These are phyloP conservation scores for Trichoderma hamatum DNA, from an alignment of 2,329 filamentous ascomycete species.

Conservation along the genomic window DNA sequence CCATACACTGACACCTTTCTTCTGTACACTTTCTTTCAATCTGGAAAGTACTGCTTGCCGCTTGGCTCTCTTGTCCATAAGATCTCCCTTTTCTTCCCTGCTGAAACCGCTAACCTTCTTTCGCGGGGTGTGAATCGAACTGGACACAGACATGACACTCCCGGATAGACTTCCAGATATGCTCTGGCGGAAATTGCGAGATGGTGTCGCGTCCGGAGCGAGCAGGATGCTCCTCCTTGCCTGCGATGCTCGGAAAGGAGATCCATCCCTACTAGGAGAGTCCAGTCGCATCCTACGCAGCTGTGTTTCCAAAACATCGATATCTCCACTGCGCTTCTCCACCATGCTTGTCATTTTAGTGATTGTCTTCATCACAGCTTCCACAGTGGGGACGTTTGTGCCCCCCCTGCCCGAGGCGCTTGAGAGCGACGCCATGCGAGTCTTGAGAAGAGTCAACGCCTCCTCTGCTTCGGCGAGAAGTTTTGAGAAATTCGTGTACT, in stretches of 20 bases:
- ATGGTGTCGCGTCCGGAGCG: slow-evolving; percentile 49
- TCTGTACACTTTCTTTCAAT: slow-evolving; percentile 53
- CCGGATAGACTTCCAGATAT: slow-evolving; percentile 40
- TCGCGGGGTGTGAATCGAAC: slow-evolving; percentile 50
- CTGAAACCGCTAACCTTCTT: slow-evolving; percentile 67
- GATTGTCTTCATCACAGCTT: slow-evolving; percentile 90
- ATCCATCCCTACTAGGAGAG: slow-evolving; percentile 49
- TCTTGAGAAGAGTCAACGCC: slow-evolving; percentile 74
- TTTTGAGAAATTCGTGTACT: slow-evolving; percentile 74
- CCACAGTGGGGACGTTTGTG: slow-evolving; percentile 75
- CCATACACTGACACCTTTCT: slow-evolving; percentile 55
- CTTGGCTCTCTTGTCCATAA: slow-evolving; percentile 58
- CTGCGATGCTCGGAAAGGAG: slow-evolving; percentile 46
- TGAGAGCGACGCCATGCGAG: slow-evolving; percentile 68
- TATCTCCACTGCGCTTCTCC: slow-evolving; percentile 86
- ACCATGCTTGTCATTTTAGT: slow-evolving; percentile 90
- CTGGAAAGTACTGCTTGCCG: slow-evolving; percentile 57
- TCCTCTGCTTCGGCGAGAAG: slow-evolving; percentile 80
- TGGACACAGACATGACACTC: slow-evolving; percentile 46
- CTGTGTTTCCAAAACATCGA: slow-evolving; percentile 87
- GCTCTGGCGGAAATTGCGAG: slow-evolving; percentile 48
- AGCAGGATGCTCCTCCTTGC: slow-evolving; percentile 43
- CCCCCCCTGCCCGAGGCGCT: slow-evolving; percentile 51
- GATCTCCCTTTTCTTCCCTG: slow-evolving; percentile 58
- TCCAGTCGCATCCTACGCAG: slow-evolving; percentile 71